Evolutionary conservation across 2,329 filamentous ascomycete species (phyloP), one percentile per base, ranked within the genome.

Genomic region (Dryadomyces sulphureus): DNA sequence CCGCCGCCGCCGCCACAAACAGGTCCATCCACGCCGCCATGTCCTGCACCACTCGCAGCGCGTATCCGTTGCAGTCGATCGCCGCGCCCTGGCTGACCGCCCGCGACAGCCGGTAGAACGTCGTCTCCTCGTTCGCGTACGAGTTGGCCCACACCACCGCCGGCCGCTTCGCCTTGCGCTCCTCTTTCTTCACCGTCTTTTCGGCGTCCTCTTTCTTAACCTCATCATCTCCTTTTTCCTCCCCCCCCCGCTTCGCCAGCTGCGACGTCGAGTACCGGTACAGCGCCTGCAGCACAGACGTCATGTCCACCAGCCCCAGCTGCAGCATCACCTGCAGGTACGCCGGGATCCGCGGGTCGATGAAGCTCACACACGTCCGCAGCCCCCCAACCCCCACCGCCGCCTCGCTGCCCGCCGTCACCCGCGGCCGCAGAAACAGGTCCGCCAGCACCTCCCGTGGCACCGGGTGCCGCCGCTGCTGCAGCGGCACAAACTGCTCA

Each of bases 41-140:
- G 38, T 70, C 59, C 45, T 62, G 61, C 21, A 70, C 65, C 34
- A 77, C 59, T 19, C 69, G 64, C 8, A 77, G 53, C 0, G 70
- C 73, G n/a, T 72, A 67, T 24, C 65, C 59, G 16, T 61, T 55
- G 21, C 63, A 65, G 47, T 58, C 62, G 41, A 77, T 72, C 1
- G 66, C 68, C 1, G 57, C 61, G 0, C 69, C 73, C 41, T 73
- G 65, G 1, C 70, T 82, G 43, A 96, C 88, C 0, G 81, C 84
- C 63, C 93, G 94, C 2, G 87, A 86, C 43, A 98, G 87, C 4
- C 89, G 80, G 61, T 94, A 93, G 57, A 95, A 82, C 63, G 96
- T 85, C 43, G 92, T 81, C 64, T 95, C 94, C 60, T 98, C 92
- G 0, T 82, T 61, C 49, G 65, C 65, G 51, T 75, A 78, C 1